These are phyloP conservation scores for Cornus florida DNA, from an alignment of 148 eudicot species.

Conservation along the genomic window DNA sequence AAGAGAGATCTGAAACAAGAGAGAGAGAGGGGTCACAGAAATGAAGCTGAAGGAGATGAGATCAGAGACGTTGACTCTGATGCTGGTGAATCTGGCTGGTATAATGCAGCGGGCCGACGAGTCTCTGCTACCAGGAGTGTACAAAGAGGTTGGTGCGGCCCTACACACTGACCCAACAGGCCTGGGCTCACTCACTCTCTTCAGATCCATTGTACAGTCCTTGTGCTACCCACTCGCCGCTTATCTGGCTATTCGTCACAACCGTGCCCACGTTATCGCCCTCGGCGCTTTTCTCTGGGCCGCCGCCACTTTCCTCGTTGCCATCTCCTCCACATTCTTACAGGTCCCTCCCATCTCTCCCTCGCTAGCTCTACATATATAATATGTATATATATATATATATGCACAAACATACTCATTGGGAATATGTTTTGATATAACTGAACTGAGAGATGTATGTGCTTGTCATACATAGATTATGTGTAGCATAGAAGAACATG, in stretches of 20 bases:
- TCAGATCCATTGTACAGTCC: slow-evolving; percentile 75
- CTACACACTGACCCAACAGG: slow-evolving; percentile 78
- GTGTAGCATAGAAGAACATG: too few relatives aligned
- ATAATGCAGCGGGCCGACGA: slow-evolving; percentile 89
- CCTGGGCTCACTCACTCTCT: slow-evolving; percentile 72
- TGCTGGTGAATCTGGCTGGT: slow-evolving; percentile 71
- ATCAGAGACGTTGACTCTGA: slow-evolving; percentile 53
- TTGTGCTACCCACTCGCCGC: slow-evolving; percentile 80
- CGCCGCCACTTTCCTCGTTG: slow-evolving; percentile 81
- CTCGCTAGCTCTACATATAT: neutral
- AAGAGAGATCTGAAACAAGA: too few relatives aligned
- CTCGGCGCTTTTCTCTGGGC: slow-evolving; percentile 88
- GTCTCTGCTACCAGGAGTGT: slow-evolving; percentile 73
- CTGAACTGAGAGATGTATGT: too few relatives aligned
- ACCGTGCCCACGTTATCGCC: slow-evolving; percentile 77
- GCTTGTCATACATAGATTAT: too few relatives aligned
- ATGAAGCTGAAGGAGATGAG: slow-evolving; percentile 22
- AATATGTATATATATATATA: neutral
- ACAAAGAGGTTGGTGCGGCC: slow-evolving; percentile 79
- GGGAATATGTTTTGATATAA: too few relatives aligned
- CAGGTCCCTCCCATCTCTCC: slow-evolving; percentile 36
- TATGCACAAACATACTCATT: too few relatives aligned
- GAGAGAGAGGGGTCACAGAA: too few relatives aligned
- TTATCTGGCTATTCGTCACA: slow-evolving; percentile 61
- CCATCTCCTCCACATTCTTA: slow-evolving; percentile 59